Conservation (phyloP, 805 yeast genomes). For the Candida hungchunana region DNA sequence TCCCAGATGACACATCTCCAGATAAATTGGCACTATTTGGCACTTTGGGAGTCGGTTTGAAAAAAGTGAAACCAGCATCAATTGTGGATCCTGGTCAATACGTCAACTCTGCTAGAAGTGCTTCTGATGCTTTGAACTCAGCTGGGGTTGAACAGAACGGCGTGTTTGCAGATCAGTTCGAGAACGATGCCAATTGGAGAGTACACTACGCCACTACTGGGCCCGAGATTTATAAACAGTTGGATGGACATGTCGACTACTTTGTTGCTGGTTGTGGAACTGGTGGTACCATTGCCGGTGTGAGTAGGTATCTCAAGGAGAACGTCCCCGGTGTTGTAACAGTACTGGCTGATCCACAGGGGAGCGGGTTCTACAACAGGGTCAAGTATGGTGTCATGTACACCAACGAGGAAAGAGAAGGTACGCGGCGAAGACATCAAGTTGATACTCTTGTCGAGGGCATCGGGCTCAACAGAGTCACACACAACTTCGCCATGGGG, state of each 20-base stretch:
- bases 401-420: conserved; percentile 83
- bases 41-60: conserved; percentile 76
- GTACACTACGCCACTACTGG: conserved; percentile 82
- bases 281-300: conserved; percentile 96
- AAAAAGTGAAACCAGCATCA: conserved; percentile 89
- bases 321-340: conserved; percentile 35
- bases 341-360: conserved; percentile 92
- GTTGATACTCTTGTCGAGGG: conserved; percentile 96
- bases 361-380: conserved; percentile 84
- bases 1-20: conserved; percentile 88
- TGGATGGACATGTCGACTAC: conserved; percentile 58
- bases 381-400: conserved; percentile 92
- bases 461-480: conserved; percentile 83
- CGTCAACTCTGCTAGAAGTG: conserved; percentile 77
- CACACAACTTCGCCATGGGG: conserved; percentile 74
- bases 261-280: conserved; percentile 95
- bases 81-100: conserved; percentile 93
- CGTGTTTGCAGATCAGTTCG: conserved; percentile 93
- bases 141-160: conserved; percentile 47
- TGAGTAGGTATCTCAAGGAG: conserved; percentile 66
- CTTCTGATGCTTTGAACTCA: conserved; percentile 46
- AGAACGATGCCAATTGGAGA: conserved; percentile 86
- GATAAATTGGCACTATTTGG: conserved; percentile 74
- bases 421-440: conserved; percentile 91
- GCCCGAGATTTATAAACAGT: conserved; percentile 84